Evolutionary conservation across 768 basidiomycete species (phyloP).

Genomic region (Tremella fuciformis): DNA sequence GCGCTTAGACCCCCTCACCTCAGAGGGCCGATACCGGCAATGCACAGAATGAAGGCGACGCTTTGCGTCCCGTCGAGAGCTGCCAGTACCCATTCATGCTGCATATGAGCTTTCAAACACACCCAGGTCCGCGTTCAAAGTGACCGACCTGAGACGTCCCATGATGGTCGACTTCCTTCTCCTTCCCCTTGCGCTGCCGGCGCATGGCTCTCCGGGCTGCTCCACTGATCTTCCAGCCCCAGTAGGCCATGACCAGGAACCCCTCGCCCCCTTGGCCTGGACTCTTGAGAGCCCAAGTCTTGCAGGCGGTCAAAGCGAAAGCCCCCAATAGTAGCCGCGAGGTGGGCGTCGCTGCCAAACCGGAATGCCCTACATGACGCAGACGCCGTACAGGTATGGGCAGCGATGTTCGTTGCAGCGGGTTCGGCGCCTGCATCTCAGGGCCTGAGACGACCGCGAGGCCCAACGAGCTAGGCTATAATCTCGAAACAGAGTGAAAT

Average conservation of each 20-base stretch:
- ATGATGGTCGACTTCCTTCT: conserved; percentile 2
- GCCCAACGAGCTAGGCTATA: neutral
- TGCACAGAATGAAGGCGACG: conserved; percentile 16
- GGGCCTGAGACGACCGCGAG: neutral
- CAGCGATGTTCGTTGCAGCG: conserved; percentile 1
- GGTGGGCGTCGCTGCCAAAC: conserved; percentile 12
- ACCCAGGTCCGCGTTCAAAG: neutral
- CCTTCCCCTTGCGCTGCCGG: conserved; percentile 21
- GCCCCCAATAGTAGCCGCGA: conserved; percentile 26
- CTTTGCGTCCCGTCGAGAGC: conserved; percentile 14
- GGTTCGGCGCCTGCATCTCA: neutral
- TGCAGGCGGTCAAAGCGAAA: conserved; percentile 27
- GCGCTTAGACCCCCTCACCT: conserved; percentile 16
- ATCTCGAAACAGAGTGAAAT: too few species aligned
- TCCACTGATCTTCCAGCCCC: conserved; percentile 25
- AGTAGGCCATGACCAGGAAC: conserved; percentile 30
- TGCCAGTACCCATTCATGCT: neutral
- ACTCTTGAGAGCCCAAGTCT: conserved; percentile 24
- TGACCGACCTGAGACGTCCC: neutral
- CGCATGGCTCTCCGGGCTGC: conserved; percentile 17
- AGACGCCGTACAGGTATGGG: neutral
- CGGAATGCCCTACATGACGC: neutral
- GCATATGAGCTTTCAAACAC: conserved; percentile 3
- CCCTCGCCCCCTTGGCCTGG: conserved; percentile 23
- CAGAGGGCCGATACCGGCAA: conserved; percentile 18